Evolutionary conservation across 2,329 filamentous ascomycete species (phyloP).

Genomic region (Colletotrichum tropicicola): DNA sequence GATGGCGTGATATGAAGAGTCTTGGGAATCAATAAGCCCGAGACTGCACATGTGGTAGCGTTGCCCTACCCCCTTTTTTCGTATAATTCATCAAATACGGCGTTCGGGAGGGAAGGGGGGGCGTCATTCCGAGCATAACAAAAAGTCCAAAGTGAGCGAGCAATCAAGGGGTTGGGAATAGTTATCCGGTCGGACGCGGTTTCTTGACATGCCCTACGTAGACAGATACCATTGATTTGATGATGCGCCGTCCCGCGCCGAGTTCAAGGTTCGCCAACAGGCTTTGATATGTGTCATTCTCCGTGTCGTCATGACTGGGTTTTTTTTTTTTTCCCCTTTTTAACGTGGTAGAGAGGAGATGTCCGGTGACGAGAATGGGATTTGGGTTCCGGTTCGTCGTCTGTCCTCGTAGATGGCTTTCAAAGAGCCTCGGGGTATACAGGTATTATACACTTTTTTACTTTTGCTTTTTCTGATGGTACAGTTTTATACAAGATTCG

Average conservation of each 20-base stretch:
- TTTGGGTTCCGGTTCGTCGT: background rate
- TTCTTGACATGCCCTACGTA: conserved; percentile 5
- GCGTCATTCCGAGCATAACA: background rate
- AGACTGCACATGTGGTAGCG: background rate
- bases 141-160: background rate
- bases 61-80: background rate
- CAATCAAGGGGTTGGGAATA: too few relatives aligned
- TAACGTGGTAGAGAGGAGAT: background rate
- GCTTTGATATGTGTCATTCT: background rate
- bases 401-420: background rate
- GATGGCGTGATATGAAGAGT: conserved; percentile 41
- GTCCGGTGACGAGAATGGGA: background rate
- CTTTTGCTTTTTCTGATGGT: conserved; percentile 6
- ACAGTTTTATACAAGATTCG: background rate
- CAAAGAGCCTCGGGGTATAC: background rate
- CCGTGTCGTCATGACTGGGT: background rate
- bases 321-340: background rate
- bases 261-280: background rate
- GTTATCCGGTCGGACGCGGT: background rate
- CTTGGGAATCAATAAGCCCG: background rate
- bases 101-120: background rate
- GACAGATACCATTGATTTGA: conserved; percentile 27
- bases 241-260: conserved; percentile 5
- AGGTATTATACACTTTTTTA: conserved; percentile 9
- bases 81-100: background rate